These are phyloP conservation scores for Pogostemon cablin DNA, from an alignment of 257 asterid species.

Conservation along the genomic window DNA sequence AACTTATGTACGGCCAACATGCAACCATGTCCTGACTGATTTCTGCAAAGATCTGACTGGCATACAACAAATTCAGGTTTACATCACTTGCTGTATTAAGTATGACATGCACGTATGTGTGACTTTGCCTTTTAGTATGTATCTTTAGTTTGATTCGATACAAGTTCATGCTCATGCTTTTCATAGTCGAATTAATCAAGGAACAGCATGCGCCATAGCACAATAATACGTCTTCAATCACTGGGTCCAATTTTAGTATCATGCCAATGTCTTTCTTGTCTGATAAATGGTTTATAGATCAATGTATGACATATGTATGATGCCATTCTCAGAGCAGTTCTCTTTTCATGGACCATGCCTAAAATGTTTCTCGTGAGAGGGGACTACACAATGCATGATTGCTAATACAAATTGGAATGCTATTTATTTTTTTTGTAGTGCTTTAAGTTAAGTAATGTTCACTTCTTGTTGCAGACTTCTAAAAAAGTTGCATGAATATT, in stretches of 20 bases:
- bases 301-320: not conserved
- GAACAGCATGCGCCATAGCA: not conserved
- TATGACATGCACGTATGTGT: constrained; percentile 3
- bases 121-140: not conserved
- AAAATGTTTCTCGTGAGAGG: not conserved
- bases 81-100: constrained; percentile 6
- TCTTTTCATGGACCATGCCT: not conserved
- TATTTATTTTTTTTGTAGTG: constrained; percentile 22
- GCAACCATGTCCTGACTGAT: constrained; percentile 70
- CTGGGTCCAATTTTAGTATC: constrained; percentile 14
- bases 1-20: constrained; percentile 83
- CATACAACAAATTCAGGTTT: constrained; percentile 90
- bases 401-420: constrained; percentile 5
- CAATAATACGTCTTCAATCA: constrained; percentile 9
- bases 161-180: constrained; percentile 12
- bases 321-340: not conserved
- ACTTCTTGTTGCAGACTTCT: constrained; percentile 15
- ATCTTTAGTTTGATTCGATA: constrained; percentile 19
- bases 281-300: not conserved
- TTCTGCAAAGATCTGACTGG: constrained; percentile 97
- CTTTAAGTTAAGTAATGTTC: constrained; percentile 5
- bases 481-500: not conserved
- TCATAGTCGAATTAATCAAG: constrained; percentile 14
- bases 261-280: not conserved
- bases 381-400: not conserved